Conservation (phyloP, 2,329 filamentous ascomycete species). For the Cryphonectria radicalis region DNA sequence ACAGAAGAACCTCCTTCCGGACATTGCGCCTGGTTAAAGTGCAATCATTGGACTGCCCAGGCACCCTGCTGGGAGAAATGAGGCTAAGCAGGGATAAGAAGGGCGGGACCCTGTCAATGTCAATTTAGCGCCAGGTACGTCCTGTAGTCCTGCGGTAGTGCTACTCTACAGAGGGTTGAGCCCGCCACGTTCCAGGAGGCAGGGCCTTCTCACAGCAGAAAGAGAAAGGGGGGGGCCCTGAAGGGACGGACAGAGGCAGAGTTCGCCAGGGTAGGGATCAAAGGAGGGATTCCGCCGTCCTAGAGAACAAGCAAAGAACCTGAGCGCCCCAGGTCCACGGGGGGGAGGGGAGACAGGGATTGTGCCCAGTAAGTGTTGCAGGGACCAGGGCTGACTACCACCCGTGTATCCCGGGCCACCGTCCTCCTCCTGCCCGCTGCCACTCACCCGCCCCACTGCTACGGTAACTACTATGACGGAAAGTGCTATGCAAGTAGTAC, state of each 20-base stretch:
- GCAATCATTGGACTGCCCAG: constrained; percentile 5
- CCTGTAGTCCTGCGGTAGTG: neutral
- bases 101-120: constrained; percentile 5
- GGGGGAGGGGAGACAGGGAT: constrained; percentile 3
- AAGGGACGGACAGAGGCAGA: neutral
- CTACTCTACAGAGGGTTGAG: neutral
- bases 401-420: neutral
- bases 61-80: constrained; percentile 5
- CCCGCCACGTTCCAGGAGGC: neutral
- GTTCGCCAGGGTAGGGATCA: neutral
- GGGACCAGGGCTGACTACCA: neutral
- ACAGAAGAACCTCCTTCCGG: constrained; percentile 2
- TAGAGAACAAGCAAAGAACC: neutral
- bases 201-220: neutral
- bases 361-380: too few species aligned
- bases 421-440: neutral
- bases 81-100: neutral
- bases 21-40: constrained; percentile 1
- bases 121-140: constrained; percentile 6
- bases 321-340: neutral
- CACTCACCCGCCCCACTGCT: neutral
- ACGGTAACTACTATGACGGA: neutral
- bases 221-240: neutral
- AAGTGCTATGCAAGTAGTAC: neutral
- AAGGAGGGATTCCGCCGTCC: neutral